Evolutionary conservation across 2,329 filamentous ascomycete species (phyloP).

Genomic region (Fusarium compactum): DNA sequence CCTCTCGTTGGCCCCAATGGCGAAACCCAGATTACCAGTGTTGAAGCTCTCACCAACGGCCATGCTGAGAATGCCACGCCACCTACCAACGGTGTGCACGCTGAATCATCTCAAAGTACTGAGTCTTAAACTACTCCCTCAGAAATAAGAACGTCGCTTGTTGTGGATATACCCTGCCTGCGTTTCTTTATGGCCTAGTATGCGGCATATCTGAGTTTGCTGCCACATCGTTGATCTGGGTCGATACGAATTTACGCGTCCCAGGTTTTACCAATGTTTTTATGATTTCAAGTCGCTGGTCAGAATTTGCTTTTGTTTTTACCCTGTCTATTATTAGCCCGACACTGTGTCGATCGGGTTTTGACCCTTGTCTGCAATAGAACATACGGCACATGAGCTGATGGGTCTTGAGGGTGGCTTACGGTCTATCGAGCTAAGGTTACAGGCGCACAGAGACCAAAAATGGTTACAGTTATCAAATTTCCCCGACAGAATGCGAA

Average conservation of each 20-base stretch:
- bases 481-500: background rate
- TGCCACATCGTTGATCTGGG: constrained; percentile 19
- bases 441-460: constrained; percentile 12
- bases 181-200: background rate
- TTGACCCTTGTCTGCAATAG: constrained; percentile 21
- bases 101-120: constrained; percentile 22
- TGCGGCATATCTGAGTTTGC: constrained; percentile 21
- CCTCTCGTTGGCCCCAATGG: constrained; percentile 28
- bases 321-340: constrained; percentile 27
- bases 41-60: constrained; percentile 39
- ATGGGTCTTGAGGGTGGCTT: constrained; percentile 17
- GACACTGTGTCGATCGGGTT: constrained; percentile 37
- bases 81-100: constrained; percentile 49
- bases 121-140: constrained; percentile 31
- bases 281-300: constrained; percentile 35
- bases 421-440: constrained; percentile 9
- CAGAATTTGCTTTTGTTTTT: constrained; percentile 18
- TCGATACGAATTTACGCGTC: constrained; percentile 37
- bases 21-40: constrained; percentile 23
- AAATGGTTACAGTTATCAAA: constrained; percentile 9
- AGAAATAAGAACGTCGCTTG: constrained; percentile 12
- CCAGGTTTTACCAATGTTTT: constrained; percentile 38
- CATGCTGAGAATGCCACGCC: constrained; percentile 33
- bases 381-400: constrained; percentile 11
- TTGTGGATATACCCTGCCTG: constrained; percentile 10